Conservation (phyloP, 208 protist genomes). For the Endotrypanum monterogeii region DNA sequence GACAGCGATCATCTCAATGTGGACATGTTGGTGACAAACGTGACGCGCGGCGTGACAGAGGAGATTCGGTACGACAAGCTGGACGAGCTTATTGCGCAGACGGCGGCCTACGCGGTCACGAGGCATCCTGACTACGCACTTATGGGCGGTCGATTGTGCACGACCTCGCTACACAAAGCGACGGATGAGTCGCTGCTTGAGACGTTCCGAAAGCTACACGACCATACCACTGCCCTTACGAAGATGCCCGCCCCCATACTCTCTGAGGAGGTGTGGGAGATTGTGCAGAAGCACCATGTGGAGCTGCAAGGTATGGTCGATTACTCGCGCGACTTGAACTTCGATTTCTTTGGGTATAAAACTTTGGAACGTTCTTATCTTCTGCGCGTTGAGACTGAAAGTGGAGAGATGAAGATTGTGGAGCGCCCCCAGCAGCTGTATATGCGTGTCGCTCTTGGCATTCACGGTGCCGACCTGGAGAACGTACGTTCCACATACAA, state of each 20-base stretch:
- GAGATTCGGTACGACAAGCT: constrained; percentile 92
- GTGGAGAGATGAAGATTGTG: constrained; percentile 79
- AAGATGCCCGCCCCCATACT: constrained; percentile 90
- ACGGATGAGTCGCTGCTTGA: constrained; percentile 91
- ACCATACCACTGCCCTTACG: constrained; percentile 90
- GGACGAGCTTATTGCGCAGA: constrained; percentile 96
- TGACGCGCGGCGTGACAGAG: constrained; percentile 85
- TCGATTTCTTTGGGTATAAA: constrained; percentile 99
- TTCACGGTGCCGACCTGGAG: constrained; percentile 94
- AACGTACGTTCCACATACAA: constrained; percentile 97
- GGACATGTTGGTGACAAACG: constrained; percentile 83
- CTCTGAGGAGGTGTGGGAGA: constrained; percentile 91
- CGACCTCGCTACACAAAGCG: constrained; percentile 98
- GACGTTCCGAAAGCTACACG: constrained; percentile 89
- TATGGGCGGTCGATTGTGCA: constrained; percentile 96
- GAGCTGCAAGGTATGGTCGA: constrained; percentile 93
- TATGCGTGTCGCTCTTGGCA: constrained; percentile 98
- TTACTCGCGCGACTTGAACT: constrained; percentile 96
- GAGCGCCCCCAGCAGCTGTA: constrained; percentile 99
- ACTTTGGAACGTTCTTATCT: constrained; percentile 99
- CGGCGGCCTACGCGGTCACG: constrained; percentile 95
- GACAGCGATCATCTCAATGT: constrained; percentile 68
- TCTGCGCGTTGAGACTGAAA: constrained; percentile 88
- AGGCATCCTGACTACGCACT: constrained; percentile 98
- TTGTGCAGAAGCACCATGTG: constrained; percentile 84